Evolutionary conservation across 306 rosid genomes (phyloP), one percentile per base, ranked within the genome.

Genomic region (Castanospermum australe): DNA sequence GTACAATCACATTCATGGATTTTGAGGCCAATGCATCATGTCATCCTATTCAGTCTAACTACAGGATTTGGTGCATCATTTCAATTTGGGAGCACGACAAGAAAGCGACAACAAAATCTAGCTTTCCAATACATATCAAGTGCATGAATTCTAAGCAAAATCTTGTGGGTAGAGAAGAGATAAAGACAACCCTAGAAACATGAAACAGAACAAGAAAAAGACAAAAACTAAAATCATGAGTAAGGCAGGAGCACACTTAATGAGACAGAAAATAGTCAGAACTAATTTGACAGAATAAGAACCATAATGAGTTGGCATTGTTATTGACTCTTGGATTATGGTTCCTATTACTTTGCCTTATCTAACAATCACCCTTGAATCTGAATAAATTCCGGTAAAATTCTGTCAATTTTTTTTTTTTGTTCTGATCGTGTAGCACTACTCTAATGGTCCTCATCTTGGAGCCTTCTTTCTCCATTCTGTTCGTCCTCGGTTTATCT

Each of bases 391-490:
- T n/a, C n/a, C n/a, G n/a, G n/a, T n/a, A n/a, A n/a, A n/a, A n/a
- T n/a, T n/a, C n/a, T n/a, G n/a, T n/a, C n/a, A n/a, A n/a, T n/a
- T n/a, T n/a, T n/a, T n/a, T n/a, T n/a, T n/a, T n/a, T n/a, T n/a
- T n/a, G n/a, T n/a, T n/a, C n/a, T n/a, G n/a, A n/a, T n/a, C n/a
- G n/a, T n/a, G n/a, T n/a, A n/a, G n/a, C n/a, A n/a, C n/a, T n/a
- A n/a, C n/a, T n/a, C n/a, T n/a, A n/a, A n/a, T 18, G 64, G 38
- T 70, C 76, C 42, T 93, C 80, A 87, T 90, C 93, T 90, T 65
- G 90, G 85, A 41, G 85, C 84, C 83, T 95, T 95, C 88, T 90
- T 90, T 84, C 99, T 90, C 99, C 99, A 95, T 67, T 85, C 88
- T 0, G 99, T 90, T 65, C 98, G 80, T 32, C 98, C 99, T 22